These are phyloP conservation scores for Skeletonema costatum DNA, from an alignment of 108 stramenopile genomes.

Conservation along the genomic window DNA sequence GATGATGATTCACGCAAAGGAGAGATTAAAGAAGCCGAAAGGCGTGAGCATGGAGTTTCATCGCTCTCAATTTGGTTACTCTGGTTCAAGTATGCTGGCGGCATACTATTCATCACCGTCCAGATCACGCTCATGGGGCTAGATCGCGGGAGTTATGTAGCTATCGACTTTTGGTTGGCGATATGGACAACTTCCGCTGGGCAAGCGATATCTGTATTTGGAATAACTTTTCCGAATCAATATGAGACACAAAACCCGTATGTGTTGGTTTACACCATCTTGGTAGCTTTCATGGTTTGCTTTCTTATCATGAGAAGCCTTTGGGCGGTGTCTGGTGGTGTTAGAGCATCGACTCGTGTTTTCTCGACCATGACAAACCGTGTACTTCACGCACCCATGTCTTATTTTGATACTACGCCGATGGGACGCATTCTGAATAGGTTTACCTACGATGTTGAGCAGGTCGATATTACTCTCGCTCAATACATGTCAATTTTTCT, in stretches of 20 bases:
- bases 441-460: constrained; percentile 60
- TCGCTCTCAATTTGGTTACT: constrained; percentile 60
- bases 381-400: constrained; percentile 62
- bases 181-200: constrained; percentile 60
- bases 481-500: constrained; percentile 48
- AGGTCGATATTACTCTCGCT: constrained; percentile 46
- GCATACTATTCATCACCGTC: constrained; percentile 48
- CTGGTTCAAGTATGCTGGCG: constrained; percentile 81
- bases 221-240: constrained; percentile 57
- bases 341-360: constrained; percentile 38
- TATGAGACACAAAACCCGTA: constrained; percentile 63
- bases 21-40: constrained; percentile 60
- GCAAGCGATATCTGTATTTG: constrained; percentile 45
- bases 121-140: constrained; percentile 52
- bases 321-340: constrained; percentile 50
- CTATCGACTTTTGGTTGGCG: constrained; percentile 81
- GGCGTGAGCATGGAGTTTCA: constrained; percentile 71
- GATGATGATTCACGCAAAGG: constrained; percentile 22
- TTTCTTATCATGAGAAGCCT: constrained; percentile 42
- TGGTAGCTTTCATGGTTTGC: constrained; percentile 39
- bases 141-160: constrained; percentile 73
- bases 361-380: constrained; percentile 48
- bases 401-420: constrained; percentile 91
- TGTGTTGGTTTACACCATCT: constrained; percentile 41
- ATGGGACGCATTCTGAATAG: constrained; percentile 90